Base-by-base conservation (phyloP, 257 asterid genomes). In the Salvia splendens region DNA sequence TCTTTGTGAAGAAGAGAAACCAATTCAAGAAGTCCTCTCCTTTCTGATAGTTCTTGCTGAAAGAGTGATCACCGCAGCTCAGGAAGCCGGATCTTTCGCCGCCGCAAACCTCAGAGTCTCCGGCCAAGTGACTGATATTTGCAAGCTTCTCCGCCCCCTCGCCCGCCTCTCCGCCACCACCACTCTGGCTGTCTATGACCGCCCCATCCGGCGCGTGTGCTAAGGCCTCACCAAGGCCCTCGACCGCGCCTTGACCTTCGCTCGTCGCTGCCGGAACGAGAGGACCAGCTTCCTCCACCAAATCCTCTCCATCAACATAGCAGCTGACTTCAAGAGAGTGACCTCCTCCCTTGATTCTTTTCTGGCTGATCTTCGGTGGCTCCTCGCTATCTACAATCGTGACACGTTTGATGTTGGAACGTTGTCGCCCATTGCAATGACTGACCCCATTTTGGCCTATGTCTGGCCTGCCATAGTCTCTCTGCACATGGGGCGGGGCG, bases 391-490 rank as follows among this genome's bases (percentile, higher is more conserved):
- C 11, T 77, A 72, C 43, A 72, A 50, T 12, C 80, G 75, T 2
- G 74, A 77, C 35, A 60, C 76, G 2, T 69, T 76, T 3, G 85
- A 78, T n/a, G 47, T 36, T 8, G 70, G 68, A 4, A 42, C 64
- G 3, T 48, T 86, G 24, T 84, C 89, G 16, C 89, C 89, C 1
- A 70, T 86, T 16, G 86, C 89, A 0, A 73, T 64, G 40, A 84
- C 72, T 12, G 80, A 82, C 16, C 93, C 93, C 0, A 80, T 71
- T 12, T 45, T 86, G 1, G 89, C 89, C 4, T 84, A 75, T 70
- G 80, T 86, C 4, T 86, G 93, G 93, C 77, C 86, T 4, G 72
- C 50, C 58, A 80, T 84, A 15, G 86, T 84, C 43, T 79, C 82
- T 6, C 77, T 80, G 47, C 85, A 82, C 9, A 60, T 71, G 79